Evolutionary conservation across 1,284 basidiomycete species (phyloP).

Genomic region (Porodaedalea pini): DNA sequence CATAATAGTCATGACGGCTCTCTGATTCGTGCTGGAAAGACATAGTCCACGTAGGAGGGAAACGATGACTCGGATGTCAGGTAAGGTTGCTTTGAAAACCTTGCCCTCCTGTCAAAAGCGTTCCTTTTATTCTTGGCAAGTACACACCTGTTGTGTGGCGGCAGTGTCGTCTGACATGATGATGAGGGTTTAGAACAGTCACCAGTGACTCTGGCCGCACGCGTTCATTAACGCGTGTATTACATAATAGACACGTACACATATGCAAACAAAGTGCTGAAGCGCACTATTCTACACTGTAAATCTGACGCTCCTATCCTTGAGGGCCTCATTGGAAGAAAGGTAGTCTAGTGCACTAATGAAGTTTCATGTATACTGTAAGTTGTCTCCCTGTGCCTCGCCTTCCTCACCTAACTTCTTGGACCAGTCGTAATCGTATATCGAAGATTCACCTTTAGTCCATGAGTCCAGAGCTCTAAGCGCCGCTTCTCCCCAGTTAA

Average conservation of each 20-base stretch:
- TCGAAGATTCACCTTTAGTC: slow-evolving; percentile 34
- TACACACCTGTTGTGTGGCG: not conserved
- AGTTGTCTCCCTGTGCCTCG: not conserved
- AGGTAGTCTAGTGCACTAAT: too few relatives aligned
- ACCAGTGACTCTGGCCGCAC: not conserved
- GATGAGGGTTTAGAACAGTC: not conserved
- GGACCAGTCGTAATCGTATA: slow-evolving; percentile 19
- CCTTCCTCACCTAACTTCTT: slow-evolving; percentile 3
- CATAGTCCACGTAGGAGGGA: slow-evolving; percentile 18
- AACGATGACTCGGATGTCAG: slow-evolving; percentile 18
- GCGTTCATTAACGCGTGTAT: not conserved
- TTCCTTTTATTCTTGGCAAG: not conserved
- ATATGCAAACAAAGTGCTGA: not conserved
- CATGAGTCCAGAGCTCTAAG: slow-evolving; percentile 65
- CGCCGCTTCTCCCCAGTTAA: slow-evolving; percentile 77
- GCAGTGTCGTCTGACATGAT: slow-evolving; percentile 12
- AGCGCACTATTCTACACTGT: not conserved
- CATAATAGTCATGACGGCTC: slow-evolving; percentile 18
- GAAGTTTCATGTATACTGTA: slow-evolving; percentile 2
- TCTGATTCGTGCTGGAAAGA: slow-evolving; percentile 13
- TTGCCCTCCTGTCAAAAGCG: not conserved
- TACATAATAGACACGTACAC: slow-evolving; percentile 8
- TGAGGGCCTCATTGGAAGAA: too few relatives aligned
- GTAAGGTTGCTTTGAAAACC: slow-evolving; percentile 18
- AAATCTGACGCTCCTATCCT: too few relatives aligned